Conservation (phyloP, 2,329 filamentous ascomycete species). For the Ascocoryne sarcoides region DNA sequence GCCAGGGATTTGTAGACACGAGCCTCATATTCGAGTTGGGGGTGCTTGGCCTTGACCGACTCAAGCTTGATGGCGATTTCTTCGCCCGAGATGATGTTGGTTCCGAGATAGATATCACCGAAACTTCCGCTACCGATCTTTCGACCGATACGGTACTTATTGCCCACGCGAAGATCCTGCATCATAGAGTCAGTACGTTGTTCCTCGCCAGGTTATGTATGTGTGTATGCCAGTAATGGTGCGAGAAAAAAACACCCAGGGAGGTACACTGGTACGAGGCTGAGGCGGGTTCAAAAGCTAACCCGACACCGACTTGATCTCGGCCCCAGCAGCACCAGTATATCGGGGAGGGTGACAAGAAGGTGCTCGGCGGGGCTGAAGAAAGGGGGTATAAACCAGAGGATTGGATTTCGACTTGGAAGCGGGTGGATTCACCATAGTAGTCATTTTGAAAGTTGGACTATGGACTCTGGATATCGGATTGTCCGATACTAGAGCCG, state of each 20-base stretch:
- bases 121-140: slow-evolving; percentile 98
- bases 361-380: slow-evolving; percentile 26
- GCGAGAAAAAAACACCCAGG: background rate
- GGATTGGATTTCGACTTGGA: slow-evolving; percentile 30
- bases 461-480: slow-evolving; percentile 21
- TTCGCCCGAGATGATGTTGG: slow-evolving; percentile 98
- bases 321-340: slow-evolving; percentile 16
- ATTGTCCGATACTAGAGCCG: background rate
- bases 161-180: slow-evolving; percentile 96
- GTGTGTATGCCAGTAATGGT: background rate
- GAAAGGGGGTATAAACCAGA: slow-evolving; percentile 33
- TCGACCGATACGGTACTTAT: slow-evolving; percentile 98
- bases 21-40: slow-evolving; percentile 96
- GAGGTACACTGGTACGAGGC: slow-evolving; percentile 19
- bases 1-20: slow-evolving; percentile 86
- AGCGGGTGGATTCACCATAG: slow-evolving; percentile 44
- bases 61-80: slow-evolving; percentile 99
- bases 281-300: slow-evolving; percentile 13
- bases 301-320: slow-evolving; percentile 10
- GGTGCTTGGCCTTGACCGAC: slow-evolving; percentile 98
- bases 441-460: slow-evolving; percentile 44
- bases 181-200: background rate
- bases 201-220: no score
- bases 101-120: slow-evolving; percentile 97
- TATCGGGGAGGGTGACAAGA: slow-evolving; percentile 18